Evolutionary conservation across 805 yeast genomes (phyloP).

Genomic region (Yarrowia sp.): DNA sequence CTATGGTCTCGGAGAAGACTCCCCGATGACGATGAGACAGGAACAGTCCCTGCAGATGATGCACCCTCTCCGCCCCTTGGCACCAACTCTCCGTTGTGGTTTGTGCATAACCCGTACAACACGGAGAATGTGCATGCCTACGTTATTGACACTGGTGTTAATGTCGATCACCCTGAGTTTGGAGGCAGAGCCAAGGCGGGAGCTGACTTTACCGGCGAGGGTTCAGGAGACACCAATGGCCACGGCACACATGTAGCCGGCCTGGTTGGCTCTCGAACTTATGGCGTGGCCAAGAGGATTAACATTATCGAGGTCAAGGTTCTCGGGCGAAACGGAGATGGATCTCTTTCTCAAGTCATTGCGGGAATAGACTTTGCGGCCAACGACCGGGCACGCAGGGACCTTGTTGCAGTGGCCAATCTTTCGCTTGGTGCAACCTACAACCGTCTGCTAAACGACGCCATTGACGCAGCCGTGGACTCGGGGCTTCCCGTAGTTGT

Average conservation of each 20-base stretch:
- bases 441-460: slow-evolving; percentile 34
- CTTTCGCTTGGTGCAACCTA: slow-evolving; percentile 36
- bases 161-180: slow-evolving; percentile 46
- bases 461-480: slow-evolving; percentile 35
- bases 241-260: slow-evolving; percentile 97
- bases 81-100: slow-evolving; percentile 13
- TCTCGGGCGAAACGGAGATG: slow-evolving; percentile 64
- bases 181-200: slow-evolving; percentile 45
- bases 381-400: slow-evolving; percentile 31
- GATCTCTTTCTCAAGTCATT: slow-evolving; percentile 45
- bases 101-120: slow-evolving; percentile 16
- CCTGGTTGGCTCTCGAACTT: slow-evolving; percentile 70
- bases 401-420: slow-evolving; percentile 32
- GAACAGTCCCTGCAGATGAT: slow-evolving; percentile 12
- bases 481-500: slow-evolving; percentile 37
- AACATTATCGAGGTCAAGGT: slow-evolving; percentile 72
- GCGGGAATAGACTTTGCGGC: slow-evolving; percentile 43
- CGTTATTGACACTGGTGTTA: slow-evolving; percentile 77
- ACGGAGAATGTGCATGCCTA: slow-evolving; percentile 56
- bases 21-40: background rate
- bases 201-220: slow-evolving; percentile 48
- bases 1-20: slow-evolving; percentile 19
- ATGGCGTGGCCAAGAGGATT: slow-evolving; percentile 77
- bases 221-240: slow-evolving; percentile 69
- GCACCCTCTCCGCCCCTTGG: slow-evolving; percentile 19